Base-by-base conservation (phyloP, 768 basidiomycete species). In the Gautieria morchelliformis region DNA sequence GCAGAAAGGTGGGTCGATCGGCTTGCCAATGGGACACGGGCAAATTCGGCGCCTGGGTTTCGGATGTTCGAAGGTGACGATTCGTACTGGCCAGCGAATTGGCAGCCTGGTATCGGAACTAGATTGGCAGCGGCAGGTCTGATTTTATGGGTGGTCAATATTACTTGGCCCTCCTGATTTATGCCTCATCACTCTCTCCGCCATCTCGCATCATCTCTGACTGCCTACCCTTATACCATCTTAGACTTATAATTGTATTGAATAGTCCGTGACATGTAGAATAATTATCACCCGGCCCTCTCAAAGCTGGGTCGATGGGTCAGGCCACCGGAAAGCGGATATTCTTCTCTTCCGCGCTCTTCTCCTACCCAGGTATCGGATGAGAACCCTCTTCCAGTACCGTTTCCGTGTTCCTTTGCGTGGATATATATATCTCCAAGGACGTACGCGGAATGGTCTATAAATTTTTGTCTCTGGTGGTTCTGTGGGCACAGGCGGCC, bases 371-470 rank as follows among this genome's bases (percentile, higher is more conserved):
- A 52, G 51, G 9, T 35, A 22, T 20, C 51, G 10, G 6, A 37
- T n/a, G 17, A 52, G 15, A 20, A 39, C 33, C 3, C 51, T 52
- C 32, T 33, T 52, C 51, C 51, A 52, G 9, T 37, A 40, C 12
- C 51, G 30, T 22, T 33, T 30, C 14, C 35, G 32, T 24, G 30
- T 47, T n/a, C 56, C 56, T 3, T 48, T 20, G 12, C 46, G 30
- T 14, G 56, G 56, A 49, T 57, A 57, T 22, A 35, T 39, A 9
- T 20, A 24, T 14, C 56, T 37, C 56, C 56, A 57, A 17, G 45
- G 8, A 22, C 20, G 45, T 12, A 52, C 35, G n/a, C 19, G 33
- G 14, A 52, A 24, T 27, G 32, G 42, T 32, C 17, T 32, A 15
- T 40, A 5, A 40, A 39, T 22, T 8, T 20, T 37, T 1, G 24